Evolutionary conservation across 2,329 filamentous ascomycete species (phyloP), one percentile per base, ranked within the genome.

Genomic region (Aspergillus carbonarius): DNA sequence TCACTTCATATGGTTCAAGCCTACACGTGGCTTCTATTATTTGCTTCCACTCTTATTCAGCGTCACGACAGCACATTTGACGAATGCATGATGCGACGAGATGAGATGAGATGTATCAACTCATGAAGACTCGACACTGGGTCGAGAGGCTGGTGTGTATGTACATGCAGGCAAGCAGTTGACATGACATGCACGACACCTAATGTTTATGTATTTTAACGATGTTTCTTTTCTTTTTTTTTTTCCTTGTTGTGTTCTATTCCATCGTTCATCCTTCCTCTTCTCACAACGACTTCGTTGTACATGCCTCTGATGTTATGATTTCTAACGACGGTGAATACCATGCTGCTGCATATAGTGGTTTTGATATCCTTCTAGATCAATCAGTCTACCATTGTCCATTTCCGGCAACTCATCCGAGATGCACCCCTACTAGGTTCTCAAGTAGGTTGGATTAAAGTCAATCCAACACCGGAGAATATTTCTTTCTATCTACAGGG

Each of bases 171-270:
- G 17, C 37, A 40, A 40, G 37, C 37, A 40, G 37, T 18, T 40
- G 37, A 40, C 37, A 37, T 46, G 42, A 27, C 42, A 48, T 48
- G 44, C 44, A 48, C 25, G 25, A 48, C 44, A 48, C 25, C 23
- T 48, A 48, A 48, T 48, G 44, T 48, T 48, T 48, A 48, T 48
- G 44, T 48, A 48, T 32, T 30, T 48, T 48, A 48, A 47, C 25
- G 44, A 48, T 18, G 34, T 40, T 39, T 6, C n/a, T n/a, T n/a
- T n/a, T n/a, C n/a, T n/a, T n/a, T n/a, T n/a, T n/a, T n/a, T n/a
- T n/a, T n/a, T 23, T 47, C 23, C 18, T 10, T 18, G 10, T 49
- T 17, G 5, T 52, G 46, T 40, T 35, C 17, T 23, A 9, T 51
- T 17, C n/a, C 18, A 20, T 13, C 6, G 8, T 35, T 55, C 27